A percentile compares a stretch with the other conserved stretches of the same genome.
These are phyloP conservation scores for Jaenimonas drosophilae DNA, from an alignment of 208 protist species.

Conservation along the genomic window DNA sequence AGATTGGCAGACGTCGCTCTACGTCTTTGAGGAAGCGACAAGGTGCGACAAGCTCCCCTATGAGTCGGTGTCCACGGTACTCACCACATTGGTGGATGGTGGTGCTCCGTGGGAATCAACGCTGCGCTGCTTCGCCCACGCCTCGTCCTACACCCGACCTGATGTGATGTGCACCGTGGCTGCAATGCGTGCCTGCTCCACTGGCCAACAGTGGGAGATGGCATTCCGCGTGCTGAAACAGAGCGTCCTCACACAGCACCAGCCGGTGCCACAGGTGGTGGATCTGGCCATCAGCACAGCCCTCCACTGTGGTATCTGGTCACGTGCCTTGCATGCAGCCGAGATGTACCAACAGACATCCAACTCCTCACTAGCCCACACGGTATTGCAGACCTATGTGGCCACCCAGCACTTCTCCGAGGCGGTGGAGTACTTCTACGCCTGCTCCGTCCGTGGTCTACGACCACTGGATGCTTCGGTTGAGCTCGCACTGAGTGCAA, in stretches of 20 bases:
- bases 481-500: constrained; percentile 50
- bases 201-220: constrained; percentile 47
- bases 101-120: constrained; percentile 48
- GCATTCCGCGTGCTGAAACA: constrained; percentile 56
- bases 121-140: constrained; percentile 40
- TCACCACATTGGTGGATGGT: constrained; percentile 9
- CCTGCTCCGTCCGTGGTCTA: constrained; percentile 40
- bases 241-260: constrained; percentile 34
- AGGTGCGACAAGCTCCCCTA: too few relatives aligned
- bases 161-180: constrained; percentile 29
- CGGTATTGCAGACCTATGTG: constrained; percentile 44
- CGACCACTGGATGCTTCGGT: constrained; percentile 45
- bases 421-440: constrained; percentile 66
- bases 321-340: constrained; percentile 32
- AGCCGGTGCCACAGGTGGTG: constrained; percentile 31
- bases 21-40: too few relatives aligned
- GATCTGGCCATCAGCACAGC: constrained; percentile 30
- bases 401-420: constrained; percentile 37
- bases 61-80: too few relatives aligned
- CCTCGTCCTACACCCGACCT: constrained; percentile 40
- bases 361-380: constrained; percentile 41
- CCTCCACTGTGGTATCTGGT: constrained; percentile 38
- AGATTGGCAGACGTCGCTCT: too few relatives aligned
- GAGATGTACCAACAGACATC: constrained; percentile 30
- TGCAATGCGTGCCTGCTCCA: constrained; percentile 52